Evolutionary conservation across 805 yeast species (phyloP), one percentile per base, ranked within the genome.

Genomic region (Teunomyces funiuensis): DNA sequence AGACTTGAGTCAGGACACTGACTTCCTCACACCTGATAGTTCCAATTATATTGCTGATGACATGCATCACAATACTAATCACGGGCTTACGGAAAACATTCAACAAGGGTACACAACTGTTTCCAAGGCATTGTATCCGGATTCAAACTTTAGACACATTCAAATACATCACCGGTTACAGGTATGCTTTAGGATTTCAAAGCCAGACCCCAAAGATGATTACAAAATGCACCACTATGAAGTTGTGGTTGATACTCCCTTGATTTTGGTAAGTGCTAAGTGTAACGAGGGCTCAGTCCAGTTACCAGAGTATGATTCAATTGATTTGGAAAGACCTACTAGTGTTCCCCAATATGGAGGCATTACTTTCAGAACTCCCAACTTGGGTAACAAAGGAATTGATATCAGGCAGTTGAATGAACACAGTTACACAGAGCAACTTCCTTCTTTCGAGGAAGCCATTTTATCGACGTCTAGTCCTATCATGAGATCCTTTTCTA

Each of bases 211-310:
- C 0, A 56, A 61, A 36, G 73, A 52, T 40, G 55, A 64, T 42
- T 55, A 37, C 43, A 77, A 76, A 46, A 61, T 79, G 65, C 88
- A 83, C 52, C 90, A 85, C 57, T 85, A 82, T 53, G 95, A 85
- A 51, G 90, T 85, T 15, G 78, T 85, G 33, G 84, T 85, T 28
- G 93, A 85, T 55, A 84, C 91, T 0, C 93, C 93, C 0, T 69
- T 85, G 27, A 71, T 76, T 25, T 55, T 71, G 43, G 54, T 71
- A 37, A 68, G 74, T 47, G 55, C 74, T 0, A 66, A 65, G 44
- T 70, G 75, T 49, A 61, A 59, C 46, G 74, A 66, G 6, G 68
- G 51, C 4, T 64, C 73, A 1, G 54, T 61, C 6, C 74, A 69
- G 45, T 57, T 71, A 33, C 76, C 76, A 0, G 57, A 53, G 38